phyloP scores from a whole-genome alignment of 2,329 filamentous ascomycete genomes.

The Grosmannia serpens region DNA sequence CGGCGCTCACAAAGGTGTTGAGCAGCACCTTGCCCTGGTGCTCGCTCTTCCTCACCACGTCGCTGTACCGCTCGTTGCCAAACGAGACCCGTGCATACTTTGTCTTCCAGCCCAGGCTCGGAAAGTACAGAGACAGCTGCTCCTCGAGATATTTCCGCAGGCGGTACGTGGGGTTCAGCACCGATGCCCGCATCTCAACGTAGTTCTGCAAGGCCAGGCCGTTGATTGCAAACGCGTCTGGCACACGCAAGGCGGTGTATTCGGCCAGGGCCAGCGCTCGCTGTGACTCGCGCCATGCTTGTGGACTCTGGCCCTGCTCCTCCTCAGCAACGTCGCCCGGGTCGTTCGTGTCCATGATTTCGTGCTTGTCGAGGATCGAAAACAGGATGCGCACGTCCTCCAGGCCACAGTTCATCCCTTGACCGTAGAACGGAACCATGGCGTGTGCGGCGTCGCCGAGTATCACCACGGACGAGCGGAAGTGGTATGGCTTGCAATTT shows the following conservation, averaged over 20 bases:
- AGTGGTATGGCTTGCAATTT: constrained; percentile 86
- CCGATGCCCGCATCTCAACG: constrained; percentile 81
- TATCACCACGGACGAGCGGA: constrained; percentile 64
- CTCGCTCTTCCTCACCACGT: constrained; percentile 60
- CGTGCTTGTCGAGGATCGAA: constrained; percentile 61
- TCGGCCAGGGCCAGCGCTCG: constrained; percentile 60
- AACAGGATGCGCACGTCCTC: constrained; percentile 91
- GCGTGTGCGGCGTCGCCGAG: constrained; percentile 92
- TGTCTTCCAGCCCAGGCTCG: constrained; percentile 74
- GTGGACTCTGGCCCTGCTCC: constrained; percentile 19
- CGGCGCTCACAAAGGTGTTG: constrained; percentile 24
- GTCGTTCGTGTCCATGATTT: constrained; percentile 18
- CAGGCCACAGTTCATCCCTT: constrained; percentile 93
- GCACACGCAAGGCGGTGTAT: constrained; percentile 63
- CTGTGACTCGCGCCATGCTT: constrained; percentile 45
- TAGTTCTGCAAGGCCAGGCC: constrained; percentile 88
- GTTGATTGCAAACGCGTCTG: constrained; percentile 82
- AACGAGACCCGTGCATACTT: constrained; percentile 91
- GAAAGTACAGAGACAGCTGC: constrained; percentile 62
- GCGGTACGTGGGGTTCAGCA: constrained; percentile 65
- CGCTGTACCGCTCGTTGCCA: constrained; percentile 80
- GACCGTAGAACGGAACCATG: constrained; percentile 97
- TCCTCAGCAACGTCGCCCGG: constrained; percentile 16
- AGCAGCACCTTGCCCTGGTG: constrained; percentile 54
- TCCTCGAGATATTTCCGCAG: constrained; percentile 83